Conservation (phyloP, 140 eudicot species). For the Senecio squalidus region DNA sequence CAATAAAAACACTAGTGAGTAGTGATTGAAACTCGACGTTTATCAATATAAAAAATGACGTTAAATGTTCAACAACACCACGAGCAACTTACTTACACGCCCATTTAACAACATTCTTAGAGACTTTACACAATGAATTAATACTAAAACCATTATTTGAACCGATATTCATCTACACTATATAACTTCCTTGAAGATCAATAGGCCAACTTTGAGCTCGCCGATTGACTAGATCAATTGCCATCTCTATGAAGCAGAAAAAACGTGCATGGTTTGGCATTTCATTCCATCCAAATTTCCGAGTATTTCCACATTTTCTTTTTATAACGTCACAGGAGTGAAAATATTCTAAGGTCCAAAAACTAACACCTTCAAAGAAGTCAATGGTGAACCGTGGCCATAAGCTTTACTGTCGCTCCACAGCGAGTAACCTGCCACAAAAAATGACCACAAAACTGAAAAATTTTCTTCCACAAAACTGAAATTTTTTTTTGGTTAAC, state of each 20-base stretch:
- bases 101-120: background rate
- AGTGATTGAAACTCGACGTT: no score
- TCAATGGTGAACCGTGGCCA: constrained; percentile 60
- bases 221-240: background rate
- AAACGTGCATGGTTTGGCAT: background rate
- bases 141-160: constrained; percentile 12
- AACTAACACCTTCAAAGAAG: constrained; percentile 64
- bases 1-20: no score
- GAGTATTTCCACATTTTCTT: constrained; percentile 13
- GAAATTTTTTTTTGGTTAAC: no score
- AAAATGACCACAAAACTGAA: background rate
- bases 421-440: constrained; percentile 47
- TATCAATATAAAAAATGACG: background rate
- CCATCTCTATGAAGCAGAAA: constrained; percentile 5
- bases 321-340: constrained; percentile 1
- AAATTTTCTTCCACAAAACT: background rate
- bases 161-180: constrained; percentile 14
- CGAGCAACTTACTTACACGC: constrained; percentile 4
- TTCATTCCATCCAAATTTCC: constrained; percentile 4
- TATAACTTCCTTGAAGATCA: constrained; percentile 19
- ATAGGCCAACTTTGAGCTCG: constrained; percentile 6
- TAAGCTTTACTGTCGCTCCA: constrained; percentile 78
- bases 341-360: constrained; percentile 42
- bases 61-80: constrained; percentile 10
- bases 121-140: constrained; percentile 17